Evolutionary conservation across 345 rosid species (phyloP).

Genomic region (Eucalyptus microcorys): DNA sequence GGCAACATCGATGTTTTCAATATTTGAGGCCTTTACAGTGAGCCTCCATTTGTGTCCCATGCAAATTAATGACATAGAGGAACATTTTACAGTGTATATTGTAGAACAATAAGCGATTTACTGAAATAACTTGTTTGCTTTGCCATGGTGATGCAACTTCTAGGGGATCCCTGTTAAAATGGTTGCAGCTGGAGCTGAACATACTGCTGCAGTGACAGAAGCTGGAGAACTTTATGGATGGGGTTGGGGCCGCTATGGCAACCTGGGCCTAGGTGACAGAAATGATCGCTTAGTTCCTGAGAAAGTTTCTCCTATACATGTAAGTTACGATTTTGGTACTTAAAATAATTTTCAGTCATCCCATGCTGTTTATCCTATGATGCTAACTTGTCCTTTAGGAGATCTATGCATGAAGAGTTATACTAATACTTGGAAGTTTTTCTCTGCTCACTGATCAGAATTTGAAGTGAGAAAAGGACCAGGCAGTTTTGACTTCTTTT

Average conservation of each 20-base stretch:
- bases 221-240: conserved; percentile 94
- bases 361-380: background rate
- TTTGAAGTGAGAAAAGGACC: background rate
- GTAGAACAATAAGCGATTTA: background rate
- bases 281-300: conserved; percentile 83
- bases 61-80: background rate
- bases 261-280: conserved; percentile 95
- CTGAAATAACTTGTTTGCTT: background rate
- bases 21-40: background rate
- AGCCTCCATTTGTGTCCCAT: background rate
- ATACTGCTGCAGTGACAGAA: conserved; percentile 89
- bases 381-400: background rate
- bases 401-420: background rate
- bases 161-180: conserved; percentile 70
- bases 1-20: background rate
- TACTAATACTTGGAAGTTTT: background rate
- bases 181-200: conserved; percentile 98
- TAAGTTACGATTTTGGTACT: conserved; percentile 24
- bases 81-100: background rate
- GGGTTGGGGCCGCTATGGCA: conserved; percentile 99
- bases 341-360: background rate
- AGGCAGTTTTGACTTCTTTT: background rate
- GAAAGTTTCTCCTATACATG: conserved; percentile 49
- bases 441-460: background rate
- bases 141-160: conserved; percentile 1